Conservation (phyloP, 495 filamentous ascomycete species). For the Beverwykella pulmonaria region DNA sequence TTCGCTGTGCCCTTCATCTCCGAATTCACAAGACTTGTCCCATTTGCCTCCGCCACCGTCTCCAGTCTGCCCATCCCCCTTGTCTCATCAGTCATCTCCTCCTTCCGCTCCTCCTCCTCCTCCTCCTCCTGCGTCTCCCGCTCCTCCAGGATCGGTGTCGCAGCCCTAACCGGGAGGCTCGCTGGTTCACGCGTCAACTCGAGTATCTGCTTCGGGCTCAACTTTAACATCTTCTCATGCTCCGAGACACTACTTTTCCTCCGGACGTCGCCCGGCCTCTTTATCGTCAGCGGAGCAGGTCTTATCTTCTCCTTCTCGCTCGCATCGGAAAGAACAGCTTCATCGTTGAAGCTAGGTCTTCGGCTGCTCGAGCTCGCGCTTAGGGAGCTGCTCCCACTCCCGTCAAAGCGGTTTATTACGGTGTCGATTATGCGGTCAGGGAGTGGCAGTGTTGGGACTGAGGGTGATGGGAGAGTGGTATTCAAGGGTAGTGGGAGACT, state of each 20-base stretch:
- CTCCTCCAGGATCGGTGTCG: constrained; percentile 35
- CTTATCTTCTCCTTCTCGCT: constrained; percentile 8
- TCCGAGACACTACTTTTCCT: constrained; percentile 36
- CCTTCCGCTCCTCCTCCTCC: not conserved
- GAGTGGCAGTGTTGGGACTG: constrained; percentile 9
- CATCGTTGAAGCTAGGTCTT: constrained; percentile 23
- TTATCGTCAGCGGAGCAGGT: constrained; percentile 15
- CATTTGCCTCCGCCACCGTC: constrained; percentile 2
- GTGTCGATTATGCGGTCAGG: not conserved
- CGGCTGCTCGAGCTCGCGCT: constrained; percentile 13
- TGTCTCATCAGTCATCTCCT: not conserved
- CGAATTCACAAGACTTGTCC: not conserved
- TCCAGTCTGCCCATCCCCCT: not conserved
- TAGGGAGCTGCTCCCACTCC: not conserved
- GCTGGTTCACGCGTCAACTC: constrained; percentile 58
- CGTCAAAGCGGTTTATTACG: not conserved
- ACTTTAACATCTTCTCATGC: constrained; percentile 51
- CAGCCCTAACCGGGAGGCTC: constrained; percentile 43
- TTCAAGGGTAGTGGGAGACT: too few species aligned
- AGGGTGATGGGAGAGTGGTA: constrained; percentile 17
- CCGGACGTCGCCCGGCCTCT: constrained; percentile 28
- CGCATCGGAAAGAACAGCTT: constrained; percentile 25
- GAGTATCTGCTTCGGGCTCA: constrained; percentile 60
- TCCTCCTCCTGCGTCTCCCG: constrained; percentile 18
- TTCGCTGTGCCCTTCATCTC: constrained; percentile 12